Percentiles rank a stretch among this genome's conserved stretches.
Evolutionary conservation across 192 early-diverging fungal species (phyloP).

Genomic region (Backusella psychrophila): DNA sequence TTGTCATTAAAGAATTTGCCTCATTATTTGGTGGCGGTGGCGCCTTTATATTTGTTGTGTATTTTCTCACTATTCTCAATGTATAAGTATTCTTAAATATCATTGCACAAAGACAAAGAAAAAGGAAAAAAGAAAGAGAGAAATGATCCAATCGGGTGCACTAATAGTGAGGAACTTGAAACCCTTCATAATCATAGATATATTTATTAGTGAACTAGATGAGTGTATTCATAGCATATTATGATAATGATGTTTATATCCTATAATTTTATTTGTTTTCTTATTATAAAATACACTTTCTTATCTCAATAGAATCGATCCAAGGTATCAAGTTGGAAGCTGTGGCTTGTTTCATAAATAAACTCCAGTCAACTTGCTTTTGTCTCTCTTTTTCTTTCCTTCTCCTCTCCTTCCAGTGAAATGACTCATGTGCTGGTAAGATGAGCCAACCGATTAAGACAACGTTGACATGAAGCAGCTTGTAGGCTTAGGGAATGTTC

Average conservation of each 20-base stretch:
- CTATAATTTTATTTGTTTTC: no score
- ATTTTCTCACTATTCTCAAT: background rate
- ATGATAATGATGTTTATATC: no score
- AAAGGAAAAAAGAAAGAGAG: background rate
- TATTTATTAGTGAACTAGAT: no score
- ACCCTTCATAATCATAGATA: no score
- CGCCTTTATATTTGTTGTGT: background rate
- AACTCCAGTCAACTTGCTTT: background rate
- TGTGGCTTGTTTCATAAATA: background rate
- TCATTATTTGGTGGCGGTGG: background rate
- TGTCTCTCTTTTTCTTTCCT: background rate
- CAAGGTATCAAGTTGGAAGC: background rate
- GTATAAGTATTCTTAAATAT: background rate
- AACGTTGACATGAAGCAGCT: slow-evolving; percentile 35
- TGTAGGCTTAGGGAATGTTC: slow-evolving; percentile 73
- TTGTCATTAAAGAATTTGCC: slow-evolving; percentile 5
- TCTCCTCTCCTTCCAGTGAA: background rate
- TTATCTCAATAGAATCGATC: no score
- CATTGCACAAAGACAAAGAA: background rate
- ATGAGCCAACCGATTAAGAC: background rate
- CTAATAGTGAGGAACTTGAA: no score
- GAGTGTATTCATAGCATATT: no score
- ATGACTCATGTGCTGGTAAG: background rate
- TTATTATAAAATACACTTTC: no score
- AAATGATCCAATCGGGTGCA: background rate